A percentile compares a stretch with the other conserved stretches of the same genome.
phyloP scores from a whole-genome alignment of 2,329 filamentous ascomycete genomes.

The Curvularia sp. region DNA sequence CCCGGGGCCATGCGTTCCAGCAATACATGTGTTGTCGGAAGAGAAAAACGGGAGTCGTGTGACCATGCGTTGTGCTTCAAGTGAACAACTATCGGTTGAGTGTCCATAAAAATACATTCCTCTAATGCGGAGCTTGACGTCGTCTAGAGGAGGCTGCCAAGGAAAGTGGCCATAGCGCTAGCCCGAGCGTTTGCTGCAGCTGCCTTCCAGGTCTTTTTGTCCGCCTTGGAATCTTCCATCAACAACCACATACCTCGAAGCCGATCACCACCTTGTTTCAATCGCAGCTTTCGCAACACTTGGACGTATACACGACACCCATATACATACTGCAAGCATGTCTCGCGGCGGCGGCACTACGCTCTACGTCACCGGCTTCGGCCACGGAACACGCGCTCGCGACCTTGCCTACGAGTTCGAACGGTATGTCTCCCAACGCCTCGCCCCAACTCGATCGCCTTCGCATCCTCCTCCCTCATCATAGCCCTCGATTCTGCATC shows the following conservation, averaged over 20 bases:
- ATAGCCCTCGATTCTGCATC: constrained; percentile 22
- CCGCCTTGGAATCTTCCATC: constrained; percentile 19
- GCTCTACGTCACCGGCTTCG: constrained; percentile 98
- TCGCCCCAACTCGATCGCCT: constrained; percentile 45
- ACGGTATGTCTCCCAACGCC: constrained; percentile 80
- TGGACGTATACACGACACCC: constrained; percentile 12
- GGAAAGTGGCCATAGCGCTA: constrained; percentile 14
- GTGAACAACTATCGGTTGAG: neutral
- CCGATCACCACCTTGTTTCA: constrained; percentile 21
- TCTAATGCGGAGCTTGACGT: constrained; percentile 8
- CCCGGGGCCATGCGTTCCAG: neutral
- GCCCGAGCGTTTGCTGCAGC: constrained; percentile 21
- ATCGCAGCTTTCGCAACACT: constrained; percentile 22
- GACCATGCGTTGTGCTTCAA: neutral
- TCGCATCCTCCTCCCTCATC: constrained; percentile 39
- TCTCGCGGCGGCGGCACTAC: constrained; percentile 91
- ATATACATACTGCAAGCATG: constrained; percentile 61
- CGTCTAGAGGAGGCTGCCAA: constrained; percentile 15
- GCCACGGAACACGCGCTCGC: constrained; percentile 96
- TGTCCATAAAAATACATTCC: neutral
- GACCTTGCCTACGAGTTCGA: constrained; percentile 99
- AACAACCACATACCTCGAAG: constrained; percentile 23
- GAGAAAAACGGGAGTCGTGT: neutral
- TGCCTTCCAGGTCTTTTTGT: constrained; percentile 19
- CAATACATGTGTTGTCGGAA: neutral